phyloP scores from a whole-genome alignment of 371 early-diverging fungal species.

The Quaeritorhiza haematococci region DNA sequence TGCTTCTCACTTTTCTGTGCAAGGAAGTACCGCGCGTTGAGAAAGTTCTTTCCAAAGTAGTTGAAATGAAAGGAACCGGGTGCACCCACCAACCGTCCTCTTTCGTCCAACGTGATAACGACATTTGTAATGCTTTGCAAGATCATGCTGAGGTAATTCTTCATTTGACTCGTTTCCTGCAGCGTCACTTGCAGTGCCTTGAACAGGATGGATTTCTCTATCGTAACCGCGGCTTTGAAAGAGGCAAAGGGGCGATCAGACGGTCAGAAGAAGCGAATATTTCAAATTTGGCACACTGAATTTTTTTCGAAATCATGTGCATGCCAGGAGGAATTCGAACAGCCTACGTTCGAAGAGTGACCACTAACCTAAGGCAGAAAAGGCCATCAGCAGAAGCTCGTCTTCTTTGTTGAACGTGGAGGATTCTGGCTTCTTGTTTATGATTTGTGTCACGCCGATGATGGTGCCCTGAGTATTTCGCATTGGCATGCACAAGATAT shows the following conservation, averaged over 20 bases:
- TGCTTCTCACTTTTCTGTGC: no score
- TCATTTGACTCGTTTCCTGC: slow-evolving; percentile 8
- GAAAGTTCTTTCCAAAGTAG: no score
- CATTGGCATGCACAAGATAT: slow-evolving; percentile 52
- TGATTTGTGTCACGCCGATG: slow-evolving; percentile 48
- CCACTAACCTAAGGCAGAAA: slow-evolving; percentile 34
- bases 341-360: no score
- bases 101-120: slow-evolving; percentile 25
- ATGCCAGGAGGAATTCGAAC: no score
- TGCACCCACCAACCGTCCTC: slow-evolving; percentile 32
- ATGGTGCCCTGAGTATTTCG: slow-evolving; percentile 26
- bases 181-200: slow-evolving; percentile 32
- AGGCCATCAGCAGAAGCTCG: slow-evolving; percentile 32
- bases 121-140: slow-evolving; percentile 14
- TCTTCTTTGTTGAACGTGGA: slow-evolving; percentile 36
- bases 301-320: background rate
- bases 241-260: background rate
- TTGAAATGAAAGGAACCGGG: no score
- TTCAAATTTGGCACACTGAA: background rate
- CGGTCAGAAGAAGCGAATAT: background rate
- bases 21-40: no score
- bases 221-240: slow-evolving; percentile 37
- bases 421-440: slow-evolving; percentile 43
- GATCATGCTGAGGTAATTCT: slow-evolving; percentile 16
- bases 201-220: slow-evolving; percentile 39